These are phyloP conservation scores for Solanum ahanhuiri DNA, from an alignment of 257 asterid genomes.

Conservation along the genomic window DNA sequence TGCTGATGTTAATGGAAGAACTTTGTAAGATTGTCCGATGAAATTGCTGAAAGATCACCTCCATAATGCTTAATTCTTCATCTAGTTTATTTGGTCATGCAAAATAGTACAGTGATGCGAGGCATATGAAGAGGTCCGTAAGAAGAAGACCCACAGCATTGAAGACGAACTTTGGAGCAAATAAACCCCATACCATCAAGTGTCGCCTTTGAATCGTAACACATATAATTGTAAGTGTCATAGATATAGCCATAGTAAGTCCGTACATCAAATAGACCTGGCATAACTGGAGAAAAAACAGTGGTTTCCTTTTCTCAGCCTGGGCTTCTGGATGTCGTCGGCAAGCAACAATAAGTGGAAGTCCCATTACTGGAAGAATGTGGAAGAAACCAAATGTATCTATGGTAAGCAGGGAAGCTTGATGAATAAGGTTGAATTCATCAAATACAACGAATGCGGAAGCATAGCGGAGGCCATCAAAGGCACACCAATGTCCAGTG, in stretches of 20 bases:
- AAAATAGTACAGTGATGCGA: conserved; percentile 63
- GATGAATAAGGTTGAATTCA: conserved; percentile 77
- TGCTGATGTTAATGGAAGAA: neutral
- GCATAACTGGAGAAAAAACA: conserved; percentile 35
- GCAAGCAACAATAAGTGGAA: conserved; percentile 56
- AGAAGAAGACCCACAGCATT: conserved; percentile 77
- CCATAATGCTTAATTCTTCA: neutral
- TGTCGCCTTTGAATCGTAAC: conserved; percentile 85
- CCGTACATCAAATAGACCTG: conserved; percentile 85
- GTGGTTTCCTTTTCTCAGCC: conserved; percentile 20
- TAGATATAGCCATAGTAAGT: conserved; percentile 37
- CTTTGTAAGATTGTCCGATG: neutral
- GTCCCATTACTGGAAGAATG: conserved; percentile 73
- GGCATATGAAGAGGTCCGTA: conserved; percentile 44
- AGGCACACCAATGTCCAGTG: conserved; percentile 97
- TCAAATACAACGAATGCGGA: conserved; percentile 91
- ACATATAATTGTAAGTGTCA: conserved; percentile 67
- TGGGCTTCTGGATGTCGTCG: conserved; percentile 6
- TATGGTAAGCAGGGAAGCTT: conserved; percentile 64
- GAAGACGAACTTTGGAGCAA: conserved; percentile 91
- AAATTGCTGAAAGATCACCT: neutral
- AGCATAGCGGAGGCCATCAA: conserved; percentile 93
- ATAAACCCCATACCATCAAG: conserved; percentile 96
- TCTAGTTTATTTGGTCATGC: neutral
- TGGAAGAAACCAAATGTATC: conserved; percentile 90